Percentiles rank a stretch among this genome's conserved stretches.
Conservation (phyloP, 1,284 basidiomycete genomes). For the Puccinia triticina region DNA sequence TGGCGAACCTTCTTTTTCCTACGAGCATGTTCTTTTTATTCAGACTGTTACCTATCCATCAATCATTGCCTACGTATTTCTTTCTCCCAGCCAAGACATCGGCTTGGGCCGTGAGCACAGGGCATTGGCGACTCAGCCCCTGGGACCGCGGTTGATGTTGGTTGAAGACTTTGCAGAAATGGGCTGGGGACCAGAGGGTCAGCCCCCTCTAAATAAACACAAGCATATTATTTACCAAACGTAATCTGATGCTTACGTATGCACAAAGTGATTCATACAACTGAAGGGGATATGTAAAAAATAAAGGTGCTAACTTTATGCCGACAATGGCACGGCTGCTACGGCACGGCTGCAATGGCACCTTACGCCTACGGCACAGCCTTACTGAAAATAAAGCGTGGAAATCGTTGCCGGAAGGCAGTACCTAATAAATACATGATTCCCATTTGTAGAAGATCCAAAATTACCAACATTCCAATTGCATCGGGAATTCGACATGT, state of each 20-base stretch:
- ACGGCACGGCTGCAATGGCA: too few relatives aligned
- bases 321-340: neutral
- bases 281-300: slow-evolving; percentile 1
- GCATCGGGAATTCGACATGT: neutral
- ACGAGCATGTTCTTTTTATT: neutral
- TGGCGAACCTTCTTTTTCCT: neutral
- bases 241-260: neutral
- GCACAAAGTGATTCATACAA: neutral
- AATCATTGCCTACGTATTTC: neutral
- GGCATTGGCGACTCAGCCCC: neutral
- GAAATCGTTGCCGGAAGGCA: neutral
- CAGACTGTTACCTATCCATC: slow-evolving; percentile 1
- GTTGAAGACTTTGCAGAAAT: neutral
- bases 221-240: neutral
- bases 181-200: neutral
- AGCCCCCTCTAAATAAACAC: neutral
- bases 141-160: neutral
- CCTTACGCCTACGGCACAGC: too few relatives aligned
- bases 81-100: neutral
- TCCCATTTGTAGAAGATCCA: neutral
- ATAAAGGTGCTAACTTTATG: neutral
- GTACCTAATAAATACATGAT: neutral
- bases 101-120: slow-evolving; percentile 2
- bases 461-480: neutral
- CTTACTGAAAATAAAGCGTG: neutral